phyloP scores from a whole-genome alignment of 257 asterid species.

The Verbascum thapsus region DNA sequence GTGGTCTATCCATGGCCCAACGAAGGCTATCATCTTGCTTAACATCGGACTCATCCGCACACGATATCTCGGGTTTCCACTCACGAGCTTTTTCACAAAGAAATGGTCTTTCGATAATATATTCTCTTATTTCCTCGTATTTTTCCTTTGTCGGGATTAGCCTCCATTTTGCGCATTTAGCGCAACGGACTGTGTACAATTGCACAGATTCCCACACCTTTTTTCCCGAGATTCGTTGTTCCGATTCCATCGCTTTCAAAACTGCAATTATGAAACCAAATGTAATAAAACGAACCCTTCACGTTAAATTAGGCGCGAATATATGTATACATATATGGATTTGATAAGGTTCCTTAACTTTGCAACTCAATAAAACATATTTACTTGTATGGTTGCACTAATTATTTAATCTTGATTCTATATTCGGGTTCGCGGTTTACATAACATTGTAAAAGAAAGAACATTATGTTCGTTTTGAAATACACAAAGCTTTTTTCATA shows the following conservation, averaged over 20 bases:
- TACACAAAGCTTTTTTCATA: too few relatives aligned
- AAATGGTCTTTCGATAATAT: constrained; percentile 53
- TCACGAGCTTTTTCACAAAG: constrained; percentile 62
- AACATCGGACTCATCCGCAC: constrained; percentile 46
- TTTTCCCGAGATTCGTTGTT: constrained; percentile 16
- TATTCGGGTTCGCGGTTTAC: too few relatives aligned
- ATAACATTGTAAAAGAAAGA: too few relatives aligned
- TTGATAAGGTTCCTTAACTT: too few relatives aligned
- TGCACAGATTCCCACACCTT: constrained; percentile 45
- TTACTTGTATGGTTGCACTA: too few relatives aligned
- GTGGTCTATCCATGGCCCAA: constrained; percentile 57
- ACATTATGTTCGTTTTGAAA: too few relatives aligned
- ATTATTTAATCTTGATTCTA: too few relatives aligned
- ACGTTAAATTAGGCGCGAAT: too few relatives aligned
- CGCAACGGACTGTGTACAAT: constrained; percentile 51
- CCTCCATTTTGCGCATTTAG: constrained; percentile 74
- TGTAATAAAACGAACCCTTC: too few relatives aligned
- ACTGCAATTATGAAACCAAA: neutral
- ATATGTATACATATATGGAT: too few relatives aligned
- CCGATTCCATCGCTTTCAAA: constrained; percentile 32
- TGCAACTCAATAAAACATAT: too few relatives aligned
- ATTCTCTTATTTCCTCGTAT: constrained; percentile 75
- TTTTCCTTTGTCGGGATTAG: constrained; percentile 67
- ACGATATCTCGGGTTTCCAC: constrained; percentile 69
- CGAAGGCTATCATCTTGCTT: constrained; percentile 28